Evolutionary conservation across 2,329 filamentous ascomycete genomes (phyloP), one percentile per base, ranked within the genome.

Genomic region (Ilyonectria destructans): DNA sequence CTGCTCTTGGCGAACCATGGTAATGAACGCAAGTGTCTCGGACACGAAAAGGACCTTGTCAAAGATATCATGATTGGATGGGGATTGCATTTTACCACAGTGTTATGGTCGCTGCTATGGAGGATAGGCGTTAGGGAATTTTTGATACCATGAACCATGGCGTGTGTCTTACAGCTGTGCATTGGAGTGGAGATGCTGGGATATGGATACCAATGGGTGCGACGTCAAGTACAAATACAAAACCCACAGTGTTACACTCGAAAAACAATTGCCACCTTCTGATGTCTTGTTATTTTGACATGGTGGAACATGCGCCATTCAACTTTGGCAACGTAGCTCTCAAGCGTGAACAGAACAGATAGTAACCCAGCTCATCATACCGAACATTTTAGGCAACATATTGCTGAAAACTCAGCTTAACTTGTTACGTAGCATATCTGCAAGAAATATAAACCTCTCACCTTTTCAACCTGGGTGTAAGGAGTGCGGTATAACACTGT

Each of bases 1-100:
- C 92, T n/a, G 88, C 86, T 61, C 82, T 89, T 58, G 87, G 87
- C 19, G 86, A 87, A 73, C 79, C 74, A n/a, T 73, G 57, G 29
- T 76, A 67, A 71, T 56, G 21, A 46, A 33, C 17, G 51, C n/a
- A 29, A 26, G 17, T n/a, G 48, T 43, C 13, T 33, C 23, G 35
- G 21, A 23, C 35, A 23, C 8, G 45, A 37, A 54, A n/a, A 17
- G 33, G 29, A n/a, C 33, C 15, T 15, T 7, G 10, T 13, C 31
- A 57, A 54, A 21, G 29, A 46, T n/a, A 52, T 52, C 15, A 31
- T 45, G 13, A 54, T 63, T 37, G 46, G 56, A 62, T 43, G 40
- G 56, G 46, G 33, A 60, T 19, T 17, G 33, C 56, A 58, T 56
- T 70, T 61, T 62, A 29, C 46, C 51, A 62, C 57, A 58, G 62